phyloP scores from a whole-genome alignment of 805 yeast species.

The Allodekkera sacchari region DNA sequence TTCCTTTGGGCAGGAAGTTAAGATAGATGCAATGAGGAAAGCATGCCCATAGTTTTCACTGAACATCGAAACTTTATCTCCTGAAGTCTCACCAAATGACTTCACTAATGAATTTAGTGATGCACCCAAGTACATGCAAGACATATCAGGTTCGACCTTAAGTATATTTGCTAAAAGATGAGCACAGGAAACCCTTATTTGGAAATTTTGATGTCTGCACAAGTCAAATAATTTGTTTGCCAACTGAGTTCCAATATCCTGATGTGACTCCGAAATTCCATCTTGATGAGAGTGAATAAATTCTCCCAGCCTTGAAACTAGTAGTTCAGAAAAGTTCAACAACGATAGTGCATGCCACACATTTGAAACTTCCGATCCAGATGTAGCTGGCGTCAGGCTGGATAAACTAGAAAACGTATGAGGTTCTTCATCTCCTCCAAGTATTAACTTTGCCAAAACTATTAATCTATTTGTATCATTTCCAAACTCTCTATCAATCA shows the following conservation, averaged over 20 bases:
- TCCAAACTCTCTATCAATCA: conserved; percentile 22
- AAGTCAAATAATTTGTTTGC: conserved; percentile 28
- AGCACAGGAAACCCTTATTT: conserved; percentile 33
- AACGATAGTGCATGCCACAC: conserved; percentile 21
- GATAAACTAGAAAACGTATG: too few species aligned
- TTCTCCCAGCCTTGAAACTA: conserved; percentile 23
- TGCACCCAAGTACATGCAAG: conserved; percentile 23
- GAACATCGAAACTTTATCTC: conserved; percentile 15
- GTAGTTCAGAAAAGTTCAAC: conserved; percentile 19
- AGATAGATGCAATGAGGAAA: conserved; percentile 22
- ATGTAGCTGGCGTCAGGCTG: too few species aligned
- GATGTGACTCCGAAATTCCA: conserved; percentile 16
- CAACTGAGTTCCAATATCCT: conserved; percentile 23
- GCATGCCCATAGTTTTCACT: conserved; percentile 25
- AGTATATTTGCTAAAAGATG: conserved; percentile 25
- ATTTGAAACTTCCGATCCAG: conserved; percentile 11
- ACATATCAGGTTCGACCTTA: conserved; percentile 27
- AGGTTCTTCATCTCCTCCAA: conserved; percentile 10
- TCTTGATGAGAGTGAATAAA: conserved; percentile 24
- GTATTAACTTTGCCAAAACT: conserved; percentile 18
- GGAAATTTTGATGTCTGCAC: conserved; percentile 29
- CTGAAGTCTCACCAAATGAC: conserved; percentile 25
- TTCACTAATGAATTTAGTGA: conserved; percentile 27
- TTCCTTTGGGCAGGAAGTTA: conserved; percentile 23
- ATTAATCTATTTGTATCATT: conserved; percentile 27